Evolutionary conservation across 1,284 basidiomycete species (phyloP), one percentile per base, ranked within the genome.

Genomic region (Microstroma glucosiphilum): DNA sequence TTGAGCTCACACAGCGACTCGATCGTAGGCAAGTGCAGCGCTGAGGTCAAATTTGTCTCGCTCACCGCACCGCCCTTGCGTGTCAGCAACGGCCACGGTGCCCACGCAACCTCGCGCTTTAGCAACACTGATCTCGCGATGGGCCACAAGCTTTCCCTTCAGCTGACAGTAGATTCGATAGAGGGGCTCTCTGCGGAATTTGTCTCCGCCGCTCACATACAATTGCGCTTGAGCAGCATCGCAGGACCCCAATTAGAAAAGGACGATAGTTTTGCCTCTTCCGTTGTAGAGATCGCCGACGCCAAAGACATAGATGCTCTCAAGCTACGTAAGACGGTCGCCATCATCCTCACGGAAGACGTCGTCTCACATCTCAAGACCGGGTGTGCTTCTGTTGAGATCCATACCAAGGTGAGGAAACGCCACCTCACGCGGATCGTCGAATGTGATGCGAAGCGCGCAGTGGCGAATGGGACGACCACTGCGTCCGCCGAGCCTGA

Each of bases 401-500:
- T 76, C 40, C 68, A 69, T 48, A 72, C 71, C 13, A 65, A 63
- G 57, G 48, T 72, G 13, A 63, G 37, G 23, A 55, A 59, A 23
- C 40, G 26, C 11, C 71, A 73, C 46, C 67, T 76, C 0, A 56
- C 59, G 1, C 41, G 46, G 19, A 15, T 75, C 21, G 13, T 54
- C 8, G 17, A 48, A 21, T 17, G 15, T n/a, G 43, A 48, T 21
- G 17, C 15, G 12, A 17, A 21, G 43, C 15, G 43, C 6, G 43
- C 21, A 49, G 74, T 74, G 59, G 40, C 56, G 59, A 60, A 69
- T 62, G 74, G 73, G 54, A 53, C 57, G 37, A 77, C 78, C 0
- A 58, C 79, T 2, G 62, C 70, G 2, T 77, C 80, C 0, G 77
- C 78, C 6, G 70, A 77, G 7, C 68, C 74, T 19, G 51, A 59